Conservation (phyloP, 176 grass and related monocot genomes). For the Hyparrhenia diplandra region DNA sequence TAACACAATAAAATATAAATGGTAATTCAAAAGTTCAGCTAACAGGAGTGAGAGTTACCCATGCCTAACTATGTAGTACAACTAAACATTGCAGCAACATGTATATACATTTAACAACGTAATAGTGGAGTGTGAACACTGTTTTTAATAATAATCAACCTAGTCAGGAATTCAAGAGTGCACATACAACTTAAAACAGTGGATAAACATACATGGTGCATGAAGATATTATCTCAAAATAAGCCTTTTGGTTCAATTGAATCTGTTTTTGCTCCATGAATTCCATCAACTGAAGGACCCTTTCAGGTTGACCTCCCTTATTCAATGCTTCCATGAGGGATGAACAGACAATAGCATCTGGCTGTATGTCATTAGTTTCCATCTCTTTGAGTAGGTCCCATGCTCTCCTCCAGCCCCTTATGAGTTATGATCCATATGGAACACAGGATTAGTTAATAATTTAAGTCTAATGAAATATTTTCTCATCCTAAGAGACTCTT, state of each 20-base stretch:
- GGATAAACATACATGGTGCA: slow-evolving; percentile 73
- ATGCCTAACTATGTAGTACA: not conserved
- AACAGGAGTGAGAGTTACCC: not conserved
- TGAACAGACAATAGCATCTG: slow-evolving; percentile 79
- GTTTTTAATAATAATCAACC: slow-evolving; percentile 12
- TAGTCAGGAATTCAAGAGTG: slow-evolving; percentile 13
- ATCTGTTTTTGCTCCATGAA: slow-evolving; percentile 76
- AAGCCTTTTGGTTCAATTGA: slow-evolving; percentile 67
- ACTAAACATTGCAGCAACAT: not conserved
- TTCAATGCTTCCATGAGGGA: slow-evolving; percentile 77
- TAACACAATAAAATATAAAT: slow-evolving; percentile 6
- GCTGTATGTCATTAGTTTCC: slow-evolving; percentile 53
- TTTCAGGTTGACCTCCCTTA: slow-evolving; percentile 62
- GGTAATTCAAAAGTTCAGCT: not conserved
- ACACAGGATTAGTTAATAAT: slow-evolving; percentile 30
- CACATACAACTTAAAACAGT: slow-evolving; percentile 15
- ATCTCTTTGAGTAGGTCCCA: slow-evolving; percentile 81
- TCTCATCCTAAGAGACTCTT: slow-evolving; percentile 33
- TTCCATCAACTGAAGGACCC: slow-evolving; percentile 65
- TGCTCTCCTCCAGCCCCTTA: slow-evolving; percentile 65
- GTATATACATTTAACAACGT: not conserved
- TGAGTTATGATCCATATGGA: slow-evolving; percentile 51
- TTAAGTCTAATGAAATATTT: slow-evolving; percentile 2
- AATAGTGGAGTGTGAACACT: not conserved
- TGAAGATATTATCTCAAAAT: slow-evolving; percentile 77